These are phyloP conservation scores for Sugiyamaella sp. DNA, from an alignment of 1,139 yeast species.

Conservation along the genomic window DNA sequence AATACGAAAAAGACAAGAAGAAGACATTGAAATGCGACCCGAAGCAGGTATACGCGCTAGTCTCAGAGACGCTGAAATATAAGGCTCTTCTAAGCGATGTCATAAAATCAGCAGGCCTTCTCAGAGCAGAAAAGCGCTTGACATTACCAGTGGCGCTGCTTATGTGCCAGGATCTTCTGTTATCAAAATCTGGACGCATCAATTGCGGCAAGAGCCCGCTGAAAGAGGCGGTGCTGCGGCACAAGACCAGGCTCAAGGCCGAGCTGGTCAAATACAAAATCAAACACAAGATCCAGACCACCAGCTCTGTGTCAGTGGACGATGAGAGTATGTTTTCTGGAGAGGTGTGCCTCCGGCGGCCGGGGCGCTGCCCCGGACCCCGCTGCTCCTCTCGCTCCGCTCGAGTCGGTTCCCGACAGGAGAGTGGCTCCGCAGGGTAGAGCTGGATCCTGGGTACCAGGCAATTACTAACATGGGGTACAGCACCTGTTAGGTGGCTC, in stretches of 20 bases:
- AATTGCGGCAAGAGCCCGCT: constrained; percentile 88
- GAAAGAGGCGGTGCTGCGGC: constrained; percentile 76
- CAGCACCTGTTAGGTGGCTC: constrained; percentile 85
- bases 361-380: too few relatives aligned
- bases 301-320: constrained; percentile 50
- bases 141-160: constrained; percentile 57
- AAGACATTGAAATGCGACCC: constrained; percentile 61
- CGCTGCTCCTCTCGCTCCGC: too few relatives aligned
- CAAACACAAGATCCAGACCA: constrained; percentile 58
- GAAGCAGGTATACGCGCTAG: constrained; percentile 82
- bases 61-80: constrained; percentile 73
- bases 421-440: background rate
- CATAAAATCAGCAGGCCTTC: constrained; percentile 64
- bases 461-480: constrained; percentile 7
- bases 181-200: constrained; percentile 77
- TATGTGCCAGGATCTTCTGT: constrained; percentile 77
- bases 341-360: too few relatives aligned
- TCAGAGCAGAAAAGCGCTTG: constrained; percentile 52
- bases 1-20: constrained; percentile 42
- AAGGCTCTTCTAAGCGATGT: constrained; percentile 62
- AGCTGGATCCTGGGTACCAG: background rate
- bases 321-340: constrained; percentile 45
- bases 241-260: constrained; percentile 78
- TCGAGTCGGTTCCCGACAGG: constrained; percentile 9
- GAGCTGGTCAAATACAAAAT: constrained; percentile 79